Evolutionary conservation across 2,329 filamentous ascomycete species (phyloP), one percentile per base, ranked within the genome.

Genomic region (Pestalotiopsis sp.): DNA sequence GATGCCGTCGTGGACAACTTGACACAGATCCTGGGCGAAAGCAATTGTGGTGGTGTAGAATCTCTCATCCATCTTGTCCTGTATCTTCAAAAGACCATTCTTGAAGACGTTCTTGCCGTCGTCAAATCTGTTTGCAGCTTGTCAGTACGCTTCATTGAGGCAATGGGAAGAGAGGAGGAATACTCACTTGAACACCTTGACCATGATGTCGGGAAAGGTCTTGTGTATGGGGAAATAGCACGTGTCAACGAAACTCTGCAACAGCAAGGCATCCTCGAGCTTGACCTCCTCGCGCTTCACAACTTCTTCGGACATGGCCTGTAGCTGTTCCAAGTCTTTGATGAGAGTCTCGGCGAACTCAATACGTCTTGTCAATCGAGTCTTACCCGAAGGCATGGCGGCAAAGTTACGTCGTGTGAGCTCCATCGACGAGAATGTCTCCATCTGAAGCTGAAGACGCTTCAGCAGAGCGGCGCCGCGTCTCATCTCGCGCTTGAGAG

Each of bases 391-490:
- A 56, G 92, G 90, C 93, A 98, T 97, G 49, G 92, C 92, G n/a
- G 92, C 92, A 80, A 98, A 99, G 80, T 98, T 95, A 69, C 96
- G 92, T 66, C 96, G 89, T 2, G 96, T 98, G 72, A 99, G 91
- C 81, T 99, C 96, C 92, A 98, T 97, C 0, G 94, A 97, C 6
- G 95, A 95, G 80, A 98, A 99, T 0, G 94, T 93, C 80, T 98
- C 95, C 87, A 98, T 92, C 79, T 98, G 95, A 68, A 98, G 83
- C 79, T 99, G 96, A 23, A 99, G 86, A 45, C 96, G 90, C 82
- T 98, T 98, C 69, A 99, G 87, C 67, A 99, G 85, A 3, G 96
- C 94, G 38, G 96, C 96, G 61, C 96, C 96, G 69, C 96, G 88
- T 41, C 96, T 90, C 70, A 95, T 93, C 80, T 99, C 96, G 68